Base-by-base conservation (phyloP, 2,329 filamentous ascomycete species). In the Fusarium floridanum region DNA sequence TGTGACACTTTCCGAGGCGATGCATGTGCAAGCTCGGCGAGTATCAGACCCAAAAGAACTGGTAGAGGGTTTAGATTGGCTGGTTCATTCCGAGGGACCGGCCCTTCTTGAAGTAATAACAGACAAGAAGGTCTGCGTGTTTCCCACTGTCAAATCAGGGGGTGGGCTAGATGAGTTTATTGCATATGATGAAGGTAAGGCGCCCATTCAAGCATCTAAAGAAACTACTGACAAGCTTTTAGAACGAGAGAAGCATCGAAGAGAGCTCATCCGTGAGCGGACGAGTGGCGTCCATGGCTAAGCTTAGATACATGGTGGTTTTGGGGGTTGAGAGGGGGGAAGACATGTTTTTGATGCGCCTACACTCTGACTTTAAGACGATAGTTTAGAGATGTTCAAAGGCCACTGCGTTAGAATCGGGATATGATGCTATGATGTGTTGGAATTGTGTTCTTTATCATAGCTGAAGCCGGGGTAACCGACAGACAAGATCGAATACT, bases 81-180 rank as follows among this genome's bases (percentile, higher is more conserved):
- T 98, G 81, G 93, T 98, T 77, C 89, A 95, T 79, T 91, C 90
- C 7, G 94, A 98, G 32, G 97, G 96, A 17, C 97, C 97, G n/a
- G 95, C 95, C 41, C 89, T 98, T 73, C 88, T 99, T 70, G 96
- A 98, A 86, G 93, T 99, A 63, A 89, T 98, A 61, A 97, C 94
- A 5, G 97, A 98, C 83, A 93, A 92, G 86, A 93, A 97, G 90
- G 93, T 97, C 24, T 96, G 96, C 50, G 96, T 99, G 17, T 86
- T 98, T 80, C 97, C 97, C 36, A 98, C 98, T 96, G 97, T 99
- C 45, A 96, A 96, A 4, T 92, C 91, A 34, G 97, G 97, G 37
- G 92, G 90, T 72, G 96, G 89, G 68, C 88, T 99, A 79, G 94
- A 98, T 82, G 97, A 98, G 84, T 98, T 98, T 85, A 88, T 98